Evolutionary conservation across 768 basidiomycete genomes (phyloP), one percentile per base, ranked within the genome.

Genomic region (Suillus americanus): DNA sequence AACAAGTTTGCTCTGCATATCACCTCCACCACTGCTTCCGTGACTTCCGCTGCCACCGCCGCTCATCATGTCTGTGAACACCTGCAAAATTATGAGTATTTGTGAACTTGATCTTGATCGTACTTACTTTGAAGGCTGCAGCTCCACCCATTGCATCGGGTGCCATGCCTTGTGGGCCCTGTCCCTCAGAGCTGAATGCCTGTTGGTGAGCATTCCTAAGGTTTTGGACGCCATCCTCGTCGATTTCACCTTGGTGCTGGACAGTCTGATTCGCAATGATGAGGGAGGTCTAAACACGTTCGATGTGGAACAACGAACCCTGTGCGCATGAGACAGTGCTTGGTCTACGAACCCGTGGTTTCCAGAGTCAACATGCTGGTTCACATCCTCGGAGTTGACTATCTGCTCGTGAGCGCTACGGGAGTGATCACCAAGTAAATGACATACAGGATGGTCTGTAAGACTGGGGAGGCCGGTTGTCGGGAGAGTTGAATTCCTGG

Each of bases 141-240:
- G 93, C 93, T 64, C 89, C 82, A 23, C 92, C 92, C 65, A 94
- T 74, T 16, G 86, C 81, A 35, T 80, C 77, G 3, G 92, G 90
- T 65, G 80, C 81, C 70, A 94, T 66, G n/a, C 73, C 77, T 28
- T 79, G 71, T 1, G 84, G 80, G 7, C 82, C 83, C 54, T 86
- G 69, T 2, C 57, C 57, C 25, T 20, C 40, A 30, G 57, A 59
- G 9, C 80, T 72, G 71, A 93, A 93, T 3, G 84, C 90, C 70
- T 84, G 68, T 37, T 84, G 73, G 72, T 94, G 90, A 12, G 89
- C 86, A 23, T 79, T 68, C 18, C 6, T 59, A 18, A 59, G 57
- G 57, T 59, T 59, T 43, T 82, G 80, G 35, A 91, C 86, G 20
- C 80, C 79, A 14, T 87, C 82, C 70, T 93, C 92, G 71, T 94